Conservation (phyloP, 106 monocot genomes). For the Acanthochlamys bracteata region DNA sequence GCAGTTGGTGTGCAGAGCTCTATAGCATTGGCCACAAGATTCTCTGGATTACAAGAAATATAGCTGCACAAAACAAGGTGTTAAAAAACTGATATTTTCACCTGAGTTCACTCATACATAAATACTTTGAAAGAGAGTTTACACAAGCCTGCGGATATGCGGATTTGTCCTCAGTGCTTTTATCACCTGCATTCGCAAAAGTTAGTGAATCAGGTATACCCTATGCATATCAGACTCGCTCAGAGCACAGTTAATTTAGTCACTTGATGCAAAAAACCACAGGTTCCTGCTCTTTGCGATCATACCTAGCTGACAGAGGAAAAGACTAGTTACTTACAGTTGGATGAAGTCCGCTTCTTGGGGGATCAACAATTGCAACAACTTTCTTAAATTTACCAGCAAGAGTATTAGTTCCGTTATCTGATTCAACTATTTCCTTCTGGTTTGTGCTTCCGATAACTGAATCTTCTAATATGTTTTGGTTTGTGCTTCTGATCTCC, state of each 20-base stretch:
- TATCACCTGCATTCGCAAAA: conserved; percentile 52
- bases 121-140: conserved; percentile 16
- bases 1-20: conserved; percentile 90
- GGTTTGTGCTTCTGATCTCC: background rate
- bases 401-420: conserved; percentile 8
- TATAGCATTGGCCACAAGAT: conserved; percentile 86
- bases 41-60: conserved; percentile 96
- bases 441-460: background rate
- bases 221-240: too few species aligned
- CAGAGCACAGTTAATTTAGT: background rate
- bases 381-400: conserved; percentile 49
- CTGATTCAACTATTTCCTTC: conserved; percentile 5
- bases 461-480: conserved; percentile 1
- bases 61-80: conserved; percentile 36
- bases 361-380: conserved; percentile 95
- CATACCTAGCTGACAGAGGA: background rate
- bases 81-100: background rate
- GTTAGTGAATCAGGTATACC: background rate
- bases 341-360: conserved; percentile 83
- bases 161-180: conserved; percentile 86
- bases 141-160: conserved; percentile 76
- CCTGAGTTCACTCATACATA: background rate
- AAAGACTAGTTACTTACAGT: conserved; percentile 37
- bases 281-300: background rate
- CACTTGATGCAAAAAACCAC: background rate